Evolutionary conservation across 176 grass and related monocot species (phyloP), one percentile per base, ranked within the genome.

Genomic region (Oryza glumipatula): DNA sequence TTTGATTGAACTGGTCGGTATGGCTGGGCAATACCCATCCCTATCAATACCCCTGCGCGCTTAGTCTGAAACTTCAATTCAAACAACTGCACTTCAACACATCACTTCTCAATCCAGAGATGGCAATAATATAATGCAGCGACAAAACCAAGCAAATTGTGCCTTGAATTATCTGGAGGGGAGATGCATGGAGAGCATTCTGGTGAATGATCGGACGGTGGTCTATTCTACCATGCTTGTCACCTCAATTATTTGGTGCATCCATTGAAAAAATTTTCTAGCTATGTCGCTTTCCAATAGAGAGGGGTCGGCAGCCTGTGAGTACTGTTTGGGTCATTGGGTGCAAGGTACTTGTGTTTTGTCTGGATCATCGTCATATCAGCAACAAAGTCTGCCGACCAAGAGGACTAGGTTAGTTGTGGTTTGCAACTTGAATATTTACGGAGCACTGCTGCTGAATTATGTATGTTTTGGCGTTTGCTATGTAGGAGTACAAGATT

Each of bases 341-440:
- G 17, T 52, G 49, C 43, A 52, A 44, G 7, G n/a, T 30, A 38
- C 66, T 77, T 45, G 73, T 85, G 28, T 77, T 70, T 12, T 60
- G 68, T n/a, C 5, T 15, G 35, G 4, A 54, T 61, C 46, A 54
- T 61, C 46, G 52, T 72, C 67, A 32, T 44, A 23, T 72, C 67
- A 11, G 11, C 48, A 3, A 13, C 70, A 64, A 41, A 71, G 54
- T 78, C 52, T 66, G 73, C 80, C 67, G 74, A 77, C 86, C 86
- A 69, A 11, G 8, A 87, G 46, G 33, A 80, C 43, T 51, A 23
- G 19, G 43, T 28, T 73, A 10, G 54, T 11, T 86, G 44, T 36
- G 69, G 43, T 19, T 19, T n/a, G 56, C 30, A 13, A 11, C 22
- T 69, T 85, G 65, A 43, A 26, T 13, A n/a, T 61, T 22, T 22